phyloP scores from a whole-genome alignment of 148 eudicot genomes.

The Vaccinium corymbosum region DNA sequence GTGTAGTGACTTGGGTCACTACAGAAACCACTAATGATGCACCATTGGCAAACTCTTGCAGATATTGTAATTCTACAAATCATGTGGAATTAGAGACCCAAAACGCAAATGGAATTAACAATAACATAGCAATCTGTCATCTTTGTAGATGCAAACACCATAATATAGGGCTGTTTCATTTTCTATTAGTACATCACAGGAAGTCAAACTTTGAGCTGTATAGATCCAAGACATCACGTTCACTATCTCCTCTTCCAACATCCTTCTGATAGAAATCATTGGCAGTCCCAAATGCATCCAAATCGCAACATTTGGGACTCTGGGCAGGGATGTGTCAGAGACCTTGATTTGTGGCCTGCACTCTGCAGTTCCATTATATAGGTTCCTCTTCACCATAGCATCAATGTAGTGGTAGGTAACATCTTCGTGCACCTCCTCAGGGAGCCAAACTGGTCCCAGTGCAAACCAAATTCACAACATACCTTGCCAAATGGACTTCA shows the following conservation, averaged over 20 bases:
- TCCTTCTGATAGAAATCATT: neutral
- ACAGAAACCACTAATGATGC: neutral
- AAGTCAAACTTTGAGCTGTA: neutral
- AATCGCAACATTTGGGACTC: neutral
- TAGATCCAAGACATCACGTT: neutral
- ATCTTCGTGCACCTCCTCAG: neutral
- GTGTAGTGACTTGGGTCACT: too few relatives aligned
- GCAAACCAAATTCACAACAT: neutral
- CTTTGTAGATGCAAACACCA: neutral
- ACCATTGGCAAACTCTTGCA: too few relatives aligned
- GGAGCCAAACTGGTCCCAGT: neutral
- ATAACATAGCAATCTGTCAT: neutral
- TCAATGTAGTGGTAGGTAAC: neutral
- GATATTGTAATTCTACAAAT: too few relatives aligned
- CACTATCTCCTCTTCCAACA: conserved; percentile 4
- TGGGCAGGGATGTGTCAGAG: neutral
- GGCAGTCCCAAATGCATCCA: neutral
- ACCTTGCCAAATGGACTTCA: neutral
- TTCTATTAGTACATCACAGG: neutral
- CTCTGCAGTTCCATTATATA: neutral
- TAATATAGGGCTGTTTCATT: neutral
- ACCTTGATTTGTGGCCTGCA: neutral
- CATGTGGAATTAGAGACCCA: neutral
- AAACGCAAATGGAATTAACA: neutral
- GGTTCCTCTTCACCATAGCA: neutral